phyloP scores from a whole-genome alignment of 2,329 filamentous ascomycete genomes.

The Karstenula rhodostoma region DNA sequence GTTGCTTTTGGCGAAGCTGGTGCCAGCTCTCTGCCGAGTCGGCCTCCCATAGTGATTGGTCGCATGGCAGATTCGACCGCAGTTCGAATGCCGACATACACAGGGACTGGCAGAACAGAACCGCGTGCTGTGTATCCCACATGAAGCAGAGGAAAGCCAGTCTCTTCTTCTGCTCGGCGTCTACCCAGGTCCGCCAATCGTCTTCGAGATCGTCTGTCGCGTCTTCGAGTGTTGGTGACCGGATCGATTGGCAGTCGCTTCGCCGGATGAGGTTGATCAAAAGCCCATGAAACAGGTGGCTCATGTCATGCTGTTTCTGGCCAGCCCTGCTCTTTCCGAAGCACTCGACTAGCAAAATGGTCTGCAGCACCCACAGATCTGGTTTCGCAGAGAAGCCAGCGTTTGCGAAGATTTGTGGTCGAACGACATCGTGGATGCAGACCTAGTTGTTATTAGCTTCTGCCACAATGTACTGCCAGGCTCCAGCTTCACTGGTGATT shows the following conservation, averaged over 20 bases:
- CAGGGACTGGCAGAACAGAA: slow-evolving; percentile 70
- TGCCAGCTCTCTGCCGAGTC: slow-evolving; percentile 61
- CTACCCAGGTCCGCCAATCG: slow-evolving; percentile 63
- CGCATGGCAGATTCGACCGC: slow-evolving; percentile 64
- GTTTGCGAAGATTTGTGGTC: slow-evolving; percentile 67
- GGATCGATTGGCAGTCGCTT: slow-evolving; percentile 60
- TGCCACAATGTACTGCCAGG: not conserved
- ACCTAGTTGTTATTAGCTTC: slow-evolving; percentile 42
- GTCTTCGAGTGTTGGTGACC: slow-evolving; percentile 46
- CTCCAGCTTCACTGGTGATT: no score
- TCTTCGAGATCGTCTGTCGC: slow-evolving; percentile 52
- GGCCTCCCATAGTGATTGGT: slow-evolving; percentile 66
- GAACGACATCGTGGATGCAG: slow-evolving; percentile 67
- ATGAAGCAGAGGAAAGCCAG: slow-evolving; percentile 69
- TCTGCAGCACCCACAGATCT: slow-evolving; percentile 68
- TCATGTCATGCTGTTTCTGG: slow-evolving; percentile 70
- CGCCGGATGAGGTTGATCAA: slow-evolving; percentile 64
- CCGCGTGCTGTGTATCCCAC: slow-evolving; percentile 72
- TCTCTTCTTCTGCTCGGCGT: slow-evolving; percentile 67
- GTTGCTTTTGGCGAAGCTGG: slow-evolving; percentile 50
- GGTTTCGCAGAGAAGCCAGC: slow-evolving; percentile 66
- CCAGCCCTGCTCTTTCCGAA: slow-evolving; percentile 70
- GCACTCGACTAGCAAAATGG: slow-evolving; percentile 69
- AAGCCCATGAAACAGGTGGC: slow-evolving; percentile 66
- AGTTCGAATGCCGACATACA: slow-evolving; percentile 73